Evolutionary conservation across 768 basidiomycete species (phyloP).

Genomic region (Suillus lakei): DNA sequence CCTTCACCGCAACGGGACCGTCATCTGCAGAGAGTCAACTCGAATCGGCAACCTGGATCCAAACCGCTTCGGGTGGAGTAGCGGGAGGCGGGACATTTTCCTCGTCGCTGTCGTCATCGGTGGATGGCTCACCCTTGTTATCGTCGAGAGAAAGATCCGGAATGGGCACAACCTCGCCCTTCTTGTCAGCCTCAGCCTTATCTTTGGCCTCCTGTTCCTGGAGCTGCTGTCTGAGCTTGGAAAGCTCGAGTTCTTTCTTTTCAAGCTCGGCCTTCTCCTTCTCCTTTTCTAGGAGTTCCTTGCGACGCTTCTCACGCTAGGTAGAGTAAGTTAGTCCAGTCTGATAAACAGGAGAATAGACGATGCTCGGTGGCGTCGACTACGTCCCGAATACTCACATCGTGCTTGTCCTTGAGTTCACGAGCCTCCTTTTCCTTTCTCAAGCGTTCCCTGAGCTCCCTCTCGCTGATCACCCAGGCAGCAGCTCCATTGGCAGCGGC

Average conservation of each 20-base stretch:
- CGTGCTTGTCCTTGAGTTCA: constrained; percentile 67
- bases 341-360: constrained; percentile 15
- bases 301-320: constrained; percentile 50
- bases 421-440: constrained; percentile 75
- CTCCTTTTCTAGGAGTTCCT: constrained; percentile 51
- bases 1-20: constrained; percentile 21
- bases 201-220: constrained; percentile 58
- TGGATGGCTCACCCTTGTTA: constrained; percentile 36
- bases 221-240: constrained; percentile 54
- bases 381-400: constrained; percentile 50
- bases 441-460: constrained; percentile 74
- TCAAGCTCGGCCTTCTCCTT: constrained; percentile 66
- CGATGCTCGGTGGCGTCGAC: constrained; percentile 22
- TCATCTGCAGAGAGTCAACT: constrained; percentile 35
- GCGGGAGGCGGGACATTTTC: constrained; percentile 43
- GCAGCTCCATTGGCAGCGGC: constrained; percentile 68
- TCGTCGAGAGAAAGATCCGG: constrained; percentile 19
- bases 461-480: constrained; percentile 77
- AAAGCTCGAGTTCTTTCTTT: constrained; percentile 64
- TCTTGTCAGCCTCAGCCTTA: constrained; percentile 48
- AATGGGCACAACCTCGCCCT: constrained; percentile 37
- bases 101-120: constrained; percentile 47
- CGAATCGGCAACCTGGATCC: constrained; percentile 33
- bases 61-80: constrained; percentile 31
- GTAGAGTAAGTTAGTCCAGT: constrained; percentile 14